Percentiles rank a stretch among this genome's conserved stretches.
phyloP scores from a whole-genome alignment of 495 filamentous ascomycete species.

The Beverwykella pulmonaria region DNA sequence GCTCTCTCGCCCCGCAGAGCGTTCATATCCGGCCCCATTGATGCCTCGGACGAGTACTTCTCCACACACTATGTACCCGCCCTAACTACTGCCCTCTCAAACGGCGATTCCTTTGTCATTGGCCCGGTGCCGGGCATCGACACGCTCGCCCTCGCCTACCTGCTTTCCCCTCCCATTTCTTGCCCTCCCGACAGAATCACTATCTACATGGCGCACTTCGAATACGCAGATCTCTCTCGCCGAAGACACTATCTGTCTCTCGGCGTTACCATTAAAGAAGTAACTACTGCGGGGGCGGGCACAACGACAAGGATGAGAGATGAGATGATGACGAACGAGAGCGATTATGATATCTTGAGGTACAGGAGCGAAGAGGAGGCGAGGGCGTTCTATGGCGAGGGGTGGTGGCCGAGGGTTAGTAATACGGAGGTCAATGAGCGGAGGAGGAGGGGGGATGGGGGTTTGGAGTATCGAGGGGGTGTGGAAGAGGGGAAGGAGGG shows the following conservation, averaged over 20 bases:
- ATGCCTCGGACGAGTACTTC: slow-evolving; percentile 23
- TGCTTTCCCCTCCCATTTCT: background rate
- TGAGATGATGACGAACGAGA: slow-evolving; percentile 26
- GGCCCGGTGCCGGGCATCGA: slow-evolving; percentile 32
- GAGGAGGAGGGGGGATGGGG: slow-evolving; percentile 11
- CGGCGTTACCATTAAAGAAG: slow-evolving; percentile 18
- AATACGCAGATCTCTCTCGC: background rate
- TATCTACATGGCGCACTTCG: slow-evolving; percentile 29
- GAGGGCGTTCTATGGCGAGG: slow-evolving; percentile 17
- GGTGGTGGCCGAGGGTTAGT: slow-evolving; percentile 29
- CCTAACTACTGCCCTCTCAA: slow-evolving; percentile 5
- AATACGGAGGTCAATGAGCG: slow-evolving; percentile 36
- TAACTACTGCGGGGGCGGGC: background rate
- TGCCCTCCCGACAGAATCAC: slow-evolving; percentile 11
- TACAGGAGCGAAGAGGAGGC: slow-evolving; percentile 28
- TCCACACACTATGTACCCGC: slow-evolving; percentile 7
- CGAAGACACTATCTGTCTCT: slow-evolving; percentile 1
- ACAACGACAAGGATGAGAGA: slow-evolving; percentile 27
- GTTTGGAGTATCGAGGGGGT: background rate
- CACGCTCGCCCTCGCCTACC: slow-evolving; percentile 19
- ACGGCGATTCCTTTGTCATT: slow-evolving; percentile 26
- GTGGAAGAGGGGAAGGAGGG: background rate
- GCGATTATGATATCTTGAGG: slow-evolving; percentile 31
- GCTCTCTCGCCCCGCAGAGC: background rate
- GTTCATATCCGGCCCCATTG: slow-evolving; percentile 32